Percentiles rank a stretch among this genome's conserved stretches.
These are phyloP conservation scores for Botrytis sinoallii DNA, from an alignment of 2,329 filamentous ascomycete species.

Conservation along the genomic window DNA sequence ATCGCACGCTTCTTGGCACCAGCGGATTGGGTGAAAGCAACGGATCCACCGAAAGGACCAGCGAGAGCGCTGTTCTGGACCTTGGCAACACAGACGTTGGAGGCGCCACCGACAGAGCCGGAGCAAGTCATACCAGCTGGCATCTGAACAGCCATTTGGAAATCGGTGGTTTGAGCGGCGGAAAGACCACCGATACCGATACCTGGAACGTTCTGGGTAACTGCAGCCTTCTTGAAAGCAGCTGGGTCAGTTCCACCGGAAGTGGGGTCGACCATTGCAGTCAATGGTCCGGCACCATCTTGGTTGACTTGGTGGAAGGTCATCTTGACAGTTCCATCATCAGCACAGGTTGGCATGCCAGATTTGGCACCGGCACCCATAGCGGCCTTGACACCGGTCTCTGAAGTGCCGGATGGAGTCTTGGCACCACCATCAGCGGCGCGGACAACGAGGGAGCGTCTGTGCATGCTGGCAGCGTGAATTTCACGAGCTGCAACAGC, in stretches of 20 bases:
- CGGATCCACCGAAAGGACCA: constrained; percentile 65
- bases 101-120: constrained; percentile 54
- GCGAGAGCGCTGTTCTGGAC: constrained; percentile 60
- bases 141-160: constrained; percentile 63
- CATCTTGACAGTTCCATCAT: constrained; percentile 60
- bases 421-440: constrained; percentile 44
- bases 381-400: constrained; percentile 52
- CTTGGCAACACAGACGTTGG: constrained; percentile 63
- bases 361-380: constrained; percentile 50
- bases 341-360: constrained; percentile 57
- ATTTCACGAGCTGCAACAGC: constrained; percentile 67
- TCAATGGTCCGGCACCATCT: constrained; percentile 64
- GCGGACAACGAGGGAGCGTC: constrained; percentile 37
- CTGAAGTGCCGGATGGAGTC: constrained; percentile 46
- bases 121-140: constrained; percentile 65
- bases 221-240: constrained; percentile 58
- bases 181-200: constrained; percentile 48
- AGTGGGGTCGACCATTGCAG: constrained; percentile 58
- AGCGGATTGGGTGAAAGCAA: constrained; percentile 60
- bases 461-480: constrained; percentile 61
- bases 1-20: constrained; percentile 60
- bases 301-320: constrained; percentile 70
- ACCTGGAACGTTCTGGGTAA: constrained; percentile 61
- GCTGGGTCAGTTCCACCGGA: constrained; percentile 58
- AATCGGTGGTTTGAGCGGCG: constrained; percentile 58